Base-by-base conservation (phyloP, 2,329 filamentous ascomycete species). In the Fusarium lateritium region DNA sequence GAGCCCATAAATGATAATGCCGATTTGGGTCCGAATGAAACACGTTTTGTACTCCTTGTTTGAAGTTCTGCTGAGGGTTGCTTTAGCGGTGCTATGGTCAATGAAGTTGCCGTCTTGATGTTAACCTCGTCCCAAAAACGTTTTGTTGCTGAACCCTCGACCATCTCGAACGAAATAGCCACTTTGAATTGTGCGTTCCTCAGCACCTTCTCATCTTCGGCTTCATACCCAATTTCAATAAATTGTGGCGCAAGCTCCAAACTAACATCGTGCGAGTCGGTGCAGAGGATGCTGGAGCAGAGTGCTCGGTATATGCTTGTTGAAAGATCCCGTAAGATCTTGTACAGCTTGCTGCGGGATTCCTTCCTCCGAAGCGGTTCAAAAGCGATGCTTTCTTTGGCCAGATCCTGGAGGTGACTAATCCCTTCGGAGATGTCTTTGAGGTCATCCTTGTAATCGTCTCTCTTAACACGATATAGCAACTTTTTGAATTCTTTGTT, bases 271-370 rank as follows among this genome's bases (percentile, higher is more conserved):
- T 71, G 56, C 0, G 56, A 33, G 5, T 66, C 44, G 2, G 1
- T 26, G 3, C 68, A 71, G 2, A 53, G 6, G 2, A 71, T 58
- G 0, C 68, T 72, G 1, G 68, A 64, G 7, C 39, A 55, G 1
- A 72, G 33, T 1, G 54, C 68, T 22, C 62, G 40, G 17, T 69
- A 67, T 24, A 72, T 36, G 28, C 68, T 60, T 1, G 57, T 21
- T 0, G 58, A 69, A 0, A 69, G 22, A 3, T 67, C 62, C 15
- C 69, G 13, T 1, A 71, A 9, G 4, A 67, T 26, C 1, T 34
- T 68, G 43, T 56, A 50, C 2, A 67, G 13, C 1, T 56, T 71
- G 21, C 57, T 38, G 1, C 61, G 68, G 3, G 65, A 67, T 17
- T 45, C 42, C 2, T 62, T 62, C 2, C 6, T 53, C 19, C 68